These are phyloP conservation scores for Paramyrothecium roridum DNA, from an alignment of 2,329 filamentous ascomycete species.

Conservation along the genomic window DNA sequence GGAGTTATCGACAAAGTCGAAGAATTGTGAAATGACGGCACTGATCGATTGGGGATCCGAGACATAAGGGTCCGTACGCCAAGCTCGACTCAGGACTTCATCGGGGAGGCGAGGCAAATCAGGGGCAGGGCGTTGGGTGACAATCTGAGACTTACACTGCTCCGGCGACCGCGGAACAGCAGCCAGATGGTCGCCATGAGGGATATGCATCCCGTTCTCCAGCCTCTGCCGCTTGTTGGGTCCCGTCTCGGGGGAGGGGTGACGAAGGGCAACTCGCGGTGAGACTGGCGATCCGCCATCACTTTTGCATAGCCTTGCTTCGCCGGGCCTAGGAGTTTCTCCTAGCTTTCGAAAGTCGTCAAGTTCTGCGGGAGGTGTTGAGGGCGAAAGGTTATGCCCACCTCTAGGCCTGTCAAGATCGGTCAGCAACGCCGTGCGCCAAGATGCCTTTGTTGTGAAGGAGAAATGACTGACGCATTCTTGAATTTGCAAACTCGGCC, in stretches of 20 bases:
- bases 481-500: slow-evolving; percentile 81
- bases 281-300: slow-evolving; percentile 47
- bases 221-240: slow-evolving; percentile 48
- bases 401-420: slow-evolving; percentile 45
- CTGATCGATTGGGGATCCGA: slow-evolving; percentile 37
- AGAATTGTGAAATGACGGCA: slow-evolving; percentile 37
- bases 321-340: slow-evolving; percentile 27
- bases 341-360: slow-evolving; percentile 38
- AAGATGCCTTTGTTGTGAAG: slow-evolving; percentile 4
- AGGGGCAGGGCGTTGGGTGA: slow-evolving; percentile 30
- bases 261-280: slow-evolving; percentile 33
- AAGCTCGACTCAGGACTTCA: slow-evolving; percentile 44
- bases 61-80: slow-evolving; percentile 48
- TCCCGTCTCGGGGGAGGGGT: slow-evolving; percentile 28
- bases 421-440: slow-evolving; percentile 8
- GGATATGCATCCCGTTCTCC: slow-evolving; percentile 42
- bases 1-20: slow-evolving; percentile 36
- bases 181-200: slow-evolving; percentile 26
- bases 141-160: slow-evolving; percentile 28
- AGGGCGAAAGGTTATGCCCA: slow-evolving; percentile 55
- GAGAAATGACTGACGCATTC: slow-evolving; percentile 69
- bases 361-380: slow-evolving; percentile 47
- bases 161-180: slow-evolving; percentile 27
- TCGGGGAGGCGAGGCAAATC: slow-evolving; percentile 48
- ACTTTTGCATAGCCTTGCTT: slow-evolving; percentile 36